Base-by-base conservation (phyloP, 192 early-diverging fungal species). In the Spinellus fusiger region DNA sequence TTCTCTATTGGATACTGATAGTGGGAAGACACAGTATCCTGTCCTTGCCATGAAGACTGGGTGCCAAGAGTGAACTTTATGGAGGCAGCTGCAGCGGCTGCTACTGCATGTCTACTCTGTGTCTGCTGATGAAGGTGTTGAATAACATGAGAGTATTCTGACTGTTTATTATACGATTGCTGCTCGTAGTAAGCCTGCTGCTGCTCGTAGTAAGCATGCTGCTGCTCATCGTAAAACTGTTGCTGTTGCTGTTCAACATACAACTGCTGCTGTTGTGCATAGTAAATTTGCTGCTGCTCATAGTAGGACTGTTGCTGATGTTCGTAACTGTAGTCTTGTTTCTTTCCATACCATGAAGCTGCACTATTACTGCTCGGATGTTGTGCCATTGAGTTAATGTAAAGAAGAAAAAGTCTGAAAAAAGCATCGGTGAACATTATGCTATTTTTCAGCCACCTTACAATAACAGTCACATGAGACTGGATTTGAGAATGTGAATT, bases 51-150 rank as follows among this genome's bases (percentile, higher is more conserved):
- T n/a, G n/a, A n/a, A n/a, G n/a, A n/a, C n/a, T n/a, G n/a, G n/a
- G n/a, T n/a, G n/a, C 57, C 57, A 31, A 59, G 57, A 0, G 31
- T 29, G 23, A 56, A 65, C 2, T 28, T 35, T 16, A 65, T 12
- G 15, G 64, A 65, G 15, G 64, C 64, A 28, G 63, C 63, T 31
- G 63, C 63, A 15, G 49, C n/a, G 27, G 63, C 63, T 27, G 48
- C 64, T 25, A 54, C 25, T 0, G 33, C 40, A 9, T 66, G 57
- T 16, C 38, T 20, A 33, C 54, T 32, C 1, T 66, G 57, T 1
- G 56, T 53, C 37, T 66, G 64, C 27, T 66, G 64, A 15, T 59
- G 50, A 33, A 59, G 56, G 5, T 54, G 64, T 4, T 61, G 33
- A 12, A 61, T 15, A 23, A 61, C 34, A 15, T 15, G n/a, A 6